Percentiles rank a stretch among this genome's conserved stretches.
These are phyloP conservation scores for Fusarium heterosporum DNA, from an alignment of 2,329 filamentous ascomycete species.

Conservation along the genomic window DNA sequence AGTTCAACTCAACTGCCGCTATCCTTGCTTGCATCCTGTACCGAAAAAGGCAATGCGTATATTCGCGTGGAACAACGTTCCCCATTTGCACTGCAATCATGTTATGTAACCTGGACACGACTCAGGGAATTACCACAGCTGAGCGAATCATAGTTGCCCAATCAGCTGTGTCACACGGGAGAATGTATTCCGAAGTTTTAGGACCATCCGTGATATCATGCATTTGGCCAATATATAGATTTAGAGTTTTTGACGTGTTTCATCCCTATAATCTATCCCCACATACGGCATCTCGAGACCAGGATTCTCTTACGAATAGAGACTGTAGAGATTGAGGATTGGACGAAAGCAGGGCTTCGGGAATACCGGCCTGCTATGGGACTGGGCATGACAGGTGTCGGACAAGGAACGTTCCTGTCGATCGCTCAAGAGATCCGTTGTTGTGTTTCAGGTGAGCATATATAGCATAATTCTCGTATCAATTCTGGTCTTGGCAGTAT, in stretches of 20 bases:
- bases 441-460: conserved; percentile 19
- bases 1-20: too few relatives aligned
- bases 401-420: background rate
- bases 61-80: background rate
- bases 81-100: background rate
- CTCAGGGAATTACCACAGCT: background rate
- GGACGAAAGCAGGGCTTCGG: background rate
- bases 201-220: background rate
- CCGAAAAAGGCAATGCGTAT: conserved; percentile 21
- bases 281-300: background rate
- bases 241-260: conserved; percentile 27
- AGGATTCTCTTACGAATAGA: background rate
- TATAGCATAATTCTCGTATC: background rate
- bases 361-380: background rate
- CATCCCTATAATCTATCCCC: background rate
- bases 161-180: background rate
- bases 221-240: background rate
- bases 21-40: background rate
- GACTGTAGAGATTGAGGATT: background rate
- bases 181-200: conserved; percentile 18
- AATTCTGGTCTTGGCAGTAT: background rate
- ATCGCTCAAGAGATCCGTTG: background rate
- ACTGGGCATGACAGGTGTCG: too few relatives aligned
- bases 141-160: background rate
- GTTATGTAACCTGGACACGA: background rate